These are phyloP conservation scores for Talaromyces proteolyticus DNA, from an alignment of 495 filamentous ascomycete species.

Conservation along the genomic window DNA sequence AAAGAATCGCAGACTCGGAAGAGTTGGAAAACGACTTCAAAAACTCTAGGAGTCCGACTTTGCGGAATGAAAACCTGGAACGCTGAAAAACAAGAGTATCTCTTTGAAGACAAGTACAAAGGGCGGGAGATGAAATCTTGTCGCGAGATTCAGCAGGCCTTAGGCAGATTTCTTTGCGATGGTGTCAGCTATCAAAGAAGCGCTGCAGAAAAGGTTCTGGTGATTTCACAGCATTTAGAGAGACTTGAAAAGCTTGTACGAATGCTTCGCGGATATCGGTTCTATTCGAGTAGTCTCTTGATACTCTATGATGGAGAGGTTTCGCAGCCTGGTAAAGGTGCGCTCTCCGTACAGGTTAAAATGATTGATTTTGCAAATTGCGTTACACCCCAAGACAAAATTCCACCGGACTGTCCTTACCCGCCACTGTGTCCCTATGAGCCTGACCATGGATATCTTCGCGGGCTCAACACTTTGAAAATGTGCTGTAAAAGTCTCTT, in stretches of 20 bases:
- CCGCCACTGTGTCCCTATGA: too few relatives aligned
- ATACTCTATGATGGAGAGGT: constrained; percentile 87
- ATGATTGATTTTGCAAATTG: too few relatives aligned
- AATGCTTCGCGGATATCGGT: constrained; percentile 75
- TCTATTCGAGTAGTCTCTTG: constrained; percentile 91
- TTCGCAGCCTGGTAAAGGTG: too few relatives aligned
- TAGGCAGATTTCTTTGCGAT: constrained; percentile 86
- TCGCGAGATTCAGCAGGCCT: constrained; percentile 80
- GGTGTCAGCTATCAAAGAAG: constrained; percentile 75
- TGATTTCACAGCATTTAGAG: constrained; percentile 75
- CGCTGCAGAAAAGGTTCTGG: constrained; percentile 77
- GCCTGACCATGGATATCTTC: too few relatives aligned
- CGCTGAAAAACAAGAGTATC: constrained; percentile 69
- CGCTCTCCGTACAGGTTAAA: too few relatives aligned
- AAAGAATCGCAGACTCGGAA: constrained; percentile 88
- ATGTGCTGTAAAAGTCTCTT: too few relatives aligned
- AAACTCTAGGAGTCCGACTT: constrained; percentile 83
- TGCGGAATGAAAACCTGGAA: constrained; percentile 99
- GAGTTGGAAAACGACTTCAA: constrained; percentile 86
- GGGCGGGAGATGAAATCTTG: constrained; percentile 86
- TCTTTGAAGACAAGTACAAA: constrained; percentile 96
- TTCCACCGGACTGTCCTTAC: too few relatives aligned
- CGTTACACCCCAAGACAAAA: too few relatives aligned
- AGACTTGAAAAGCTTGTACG: constrained; percentile 77
- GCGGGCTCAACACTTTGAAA: too few relatives aligned